Percentiles rank a stretch among this genome's conserved stretches.
These are phyloP conservation scores for Tricholoma sp. DNA, from an alignment of 768 basidiomycete genomes.

Conservation along the genomic window DNA sequence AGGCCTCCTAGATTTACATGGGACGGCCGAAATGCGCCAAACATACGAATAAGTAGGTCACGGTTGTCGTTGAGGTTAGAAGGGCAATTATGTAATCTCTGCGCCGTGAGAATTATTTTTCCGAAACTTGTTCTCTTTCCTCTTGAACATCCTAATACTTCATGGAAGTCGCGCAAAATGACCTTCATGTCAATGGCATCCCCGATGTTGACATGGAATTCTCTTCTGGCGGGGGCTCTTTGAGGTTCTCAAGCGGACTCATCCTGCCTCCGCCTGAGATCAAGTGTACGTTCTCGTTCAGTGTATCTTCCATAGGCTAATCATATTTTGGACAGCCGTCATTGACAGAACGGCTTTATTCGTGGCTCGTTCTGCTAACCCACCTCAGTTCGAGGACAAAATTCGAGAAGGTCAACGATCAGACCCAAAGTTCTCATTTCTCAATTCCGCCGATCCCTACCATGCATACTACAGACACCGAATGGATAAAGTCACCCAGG, in stretches of 20 bases:
- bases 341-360: constrained; percentile 93
- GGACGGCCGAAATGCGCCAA: constrained; percentile 79
- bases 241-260: constrained; percentile 74
- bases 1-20: constrained; percentile 68
- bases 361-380: constrained; percentile 91
- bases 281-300: constrained; percentile 64
- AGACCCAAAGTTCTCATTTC: constrained; percentile 98
- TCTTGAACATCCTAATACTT: no score
- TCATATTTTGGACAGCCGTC: constrained; percentile 50
- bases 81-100: background rate
- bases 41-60: constrained; percentile 68
- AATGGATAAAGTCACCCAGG: constrained; percentile 76
- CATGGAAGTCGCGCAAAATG: constrained; percentile 29
- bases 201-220: constrained; percentile 38
- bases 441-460: constrained; percentile 95
- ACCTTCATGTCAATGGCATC: constrained; percentile 32
- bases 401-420: constrained; percentile 94
- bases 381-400: constrained; percentile 91
- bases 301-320: constrained; percentile 3
- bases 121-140: background rate
- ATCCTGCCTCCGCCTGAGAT: constrained; percentile 97
- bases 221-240: constrained; percentile 21
- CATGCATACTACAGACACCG: constrained; percentile 97
- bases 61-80: constrained; percentile 2
- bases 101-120: constrained; percentile 19